Percentiles rank a stretch among this genome's conserved stretches.
phyloP scores from a whole-genome alignment of 2,329 filamentous ascomycete species.

The Colletotrichum sansevieriae region DNA sequence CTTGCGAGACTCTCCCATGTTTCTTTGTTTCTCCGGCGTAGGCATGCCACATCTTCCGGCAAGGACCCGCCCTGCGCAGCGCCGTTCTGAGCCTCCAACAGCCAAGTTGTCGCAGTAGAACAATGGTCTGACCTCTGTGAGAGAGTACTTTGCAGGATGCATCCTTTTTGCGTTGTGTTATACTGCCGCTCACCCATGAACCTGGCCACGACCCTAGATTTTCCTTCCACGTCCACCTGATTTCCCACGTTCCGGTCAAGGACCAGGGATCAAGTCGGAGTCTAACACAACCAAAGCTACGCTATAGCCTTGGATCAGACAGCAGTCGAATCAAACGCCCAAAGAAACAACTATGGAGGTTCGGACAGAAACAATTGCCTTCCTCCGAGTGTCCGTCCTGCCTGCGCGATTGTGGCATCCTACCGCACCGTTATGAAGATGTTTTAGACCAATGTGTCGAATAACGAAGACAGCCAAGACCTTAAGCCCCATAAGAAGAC shows the following conservation, averaged over 20 bases:
- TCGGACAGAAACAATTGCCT: background rate
- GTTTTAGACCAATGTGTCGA: background rate
- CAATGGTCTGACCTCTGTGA: background rate
- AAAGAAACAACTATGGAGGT: background rate
- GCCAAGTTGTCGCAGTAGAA: background rate
- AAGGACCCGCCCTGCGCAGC: conserved; percentile 31
- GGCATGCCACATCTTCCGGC: conserved; percentile 30
- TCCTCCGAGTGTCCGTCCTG: conserved; percentile 9
- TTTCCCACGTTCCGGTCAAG: conserved; percentile 17
- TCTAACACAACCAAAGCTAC: conserved; percentile 15
- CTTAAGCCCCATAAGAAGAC: background rate
- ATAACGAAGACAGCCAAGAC: background rate
- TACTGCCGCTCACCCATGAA: conserved; percentile 6
- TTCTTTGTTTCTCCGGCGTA: conserved; percentile 13
- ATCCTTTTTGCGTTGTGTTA: background rate
- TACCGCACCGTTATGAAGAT: conserved; percentile 13
- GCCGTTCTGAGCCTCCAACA: background rate
- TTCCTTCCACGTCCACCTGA: background rate
- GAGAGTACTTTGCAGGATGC: background rate
- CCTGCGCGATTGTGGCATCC: background rate
- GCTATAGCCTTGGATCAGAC: conserved; percentile 17
- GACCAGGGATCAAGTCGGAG: background rate
- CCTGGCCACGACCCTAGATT: conserved; percentile 14
- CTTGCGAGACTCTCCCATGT: conserved; percentile 28
- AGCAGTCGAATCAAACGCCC: conserved; percentile 15